These are phyloP conservation scores for Emergomyces africanus DNA, from an alignment of 2,329 filamentous ascomycete genomes.

Conservation along the genomic window DNA sequence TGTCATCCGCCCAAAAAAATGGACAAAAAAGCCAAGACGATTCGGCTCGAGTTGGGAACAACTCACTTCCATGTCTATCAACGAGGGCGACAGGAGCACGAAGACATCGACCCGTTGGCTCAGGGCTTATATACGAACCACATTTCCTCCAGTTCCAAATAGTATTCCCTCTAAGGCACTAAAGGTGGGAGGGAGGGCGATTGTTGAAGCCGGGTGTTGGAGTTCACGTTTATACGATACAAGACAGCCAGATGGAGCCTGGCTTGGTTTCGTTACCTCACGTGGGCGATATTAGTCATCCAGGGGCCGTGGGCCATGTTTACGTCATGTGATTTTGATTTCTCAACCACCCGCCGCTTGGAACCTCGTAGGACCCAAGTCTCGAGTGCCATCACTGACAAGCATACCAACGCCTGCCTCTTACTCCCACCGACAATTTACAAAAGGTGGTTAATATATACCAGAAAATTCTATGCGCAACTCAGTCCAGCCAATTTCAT, in stretches of 20 bases:
- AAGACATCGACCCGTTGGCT: background rate
- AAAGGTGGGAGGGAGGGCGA: background rate
- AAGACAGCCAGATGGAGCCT: no score
- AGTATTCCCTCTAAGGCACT: background rate
- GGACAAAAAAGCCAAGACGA: background rate
- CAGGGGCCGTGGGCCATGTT: no score
- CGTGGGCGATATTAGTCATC: background rate
- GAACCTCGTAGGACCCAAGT: no score
- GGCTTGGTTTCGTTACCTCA: background rate
- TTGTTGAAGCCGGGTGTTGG: background rate
- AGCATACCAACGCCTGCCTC: no score
- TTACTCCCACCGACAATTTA: no score
- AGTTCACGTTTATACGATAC: no score
- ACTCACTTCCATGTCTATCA: no score
- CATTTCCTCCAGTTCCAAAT: background rate
- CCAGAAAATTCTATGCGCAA: no score
- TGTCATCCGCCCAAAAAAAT: background rate
- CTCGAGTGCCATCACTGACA: no score
- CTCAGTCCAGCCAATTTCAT: no score
- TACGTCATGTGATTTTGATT: background rate
- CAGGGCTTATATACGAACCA: background rate
- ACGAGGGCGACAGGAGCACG: background rate
- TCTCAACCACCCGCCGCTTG: background rate
- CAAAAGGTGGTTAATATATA: no score
- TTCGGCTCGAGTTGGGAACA: background rate